Percentiles rank a stretch among this genome's conserved stretches.
phyloP scores from a whole-genome alignment of 805 yeast species.

The Kodamaea lidongshanica region DNA sequence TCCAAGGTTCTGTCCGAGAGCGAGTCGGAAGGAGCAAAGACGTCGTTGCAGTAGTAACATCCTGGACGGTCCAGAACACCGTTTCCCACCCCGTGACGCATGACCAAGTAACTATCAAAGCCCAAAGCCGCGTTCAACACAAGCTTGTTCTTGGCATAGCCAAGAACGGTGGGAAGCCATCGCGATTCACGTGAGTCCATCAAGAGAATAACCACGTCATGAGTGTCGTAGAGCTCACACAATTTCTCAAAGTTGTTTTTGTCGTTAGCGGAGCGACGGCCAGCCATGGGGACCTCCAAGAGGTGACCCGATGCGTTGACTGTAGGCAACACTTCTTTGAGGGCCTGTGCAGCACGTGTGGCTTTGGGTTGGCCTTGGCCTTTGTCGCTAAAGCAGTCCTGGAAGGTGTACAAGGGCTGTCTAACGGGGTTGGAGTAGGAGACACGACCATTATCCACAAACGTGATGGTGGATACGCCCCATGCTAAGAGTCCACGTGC shows the following conservation, averaged over 20 bases:
- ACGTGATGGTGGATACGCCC: constrained; percentile 84
- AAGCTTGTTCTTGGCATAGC: constrained; percentile 57
- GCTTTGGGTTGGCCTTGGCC: constrained; percentile 72
- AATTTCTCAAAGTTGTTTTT: constrained; percentile 46
- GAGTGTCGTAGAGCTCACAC: constrained; percentile 47
- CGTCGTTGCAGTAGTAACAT: constrained; percentile 94
- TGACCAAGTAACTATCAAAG: constrained; percentile 85
- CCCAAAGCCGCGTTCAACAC: constrained; percentile 94
- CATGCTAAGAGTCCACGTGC: constrained; percentile 83
- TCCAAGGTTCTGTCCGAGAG: constrained; percentile 84
- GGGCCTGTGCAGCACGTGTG: constrained; percentile 62
- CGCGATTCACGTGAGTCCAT: constrained; percentile 95
- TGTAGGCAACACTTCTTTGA: constrained; percentile 73
- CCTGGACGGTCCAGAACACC: constrained; percentile 43
- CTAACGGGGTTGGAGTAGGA: constrained; percentile 94
- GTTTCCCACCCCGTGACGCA: constrained; percentile 71
- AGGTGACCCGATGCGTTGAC: constrained; percentile 57
- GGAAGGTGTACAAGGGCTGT: constrained; percentile 77
- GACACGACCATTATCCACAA: constrained; percentile 84
- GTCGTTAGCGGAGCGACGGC: constrained; percentile 53
- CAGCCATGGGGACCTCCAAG: constrained; percentile 91
- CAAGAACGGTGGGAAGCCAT: constrained; percentile 93
- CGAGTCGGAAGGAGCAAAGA: constrained; percentile 88
- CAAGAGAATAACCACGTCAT: constrained; percentile 73
- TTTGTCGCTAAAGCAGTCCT: constrained; percentile 67